Conservation (phyloP, 805 yeast genomes). For the Cyberlindnera bimundalis region DNA sequence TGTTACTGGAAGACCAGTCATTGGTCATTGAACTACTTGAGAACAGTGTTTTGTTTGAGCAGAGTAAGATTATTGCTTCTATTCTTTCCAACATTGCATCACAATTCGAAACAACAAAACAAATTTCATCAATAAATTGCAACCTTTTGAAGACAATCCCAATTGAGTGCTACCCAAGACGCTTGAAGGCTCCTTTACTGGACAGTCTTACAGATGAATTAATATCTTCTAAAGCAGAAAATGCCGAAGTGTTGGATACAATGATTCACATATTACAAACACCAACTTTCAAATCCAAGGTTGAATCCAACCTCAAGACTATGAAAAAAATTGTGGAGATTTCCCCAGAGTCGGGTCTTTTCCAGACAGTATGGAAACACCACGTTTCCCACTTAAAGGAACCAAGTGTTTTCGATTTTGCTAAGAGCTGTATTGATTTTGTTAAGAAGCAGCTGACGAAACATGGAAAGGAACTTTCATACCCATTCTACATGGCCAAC, state of each 20-base stretch:
- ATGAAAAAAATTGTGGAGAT: slow-evolving; percentile 24
- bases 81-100: slow-evolving; percentile 26
- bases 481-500: slow-evolving; percentile 16
- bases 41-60: slow-evolving; percentile 47
- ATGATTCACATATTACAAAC: slow-evolving; percentile 41
- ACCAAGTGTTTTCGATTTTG: slow-evolving; percentile 23
- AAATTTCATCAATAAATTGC: slow-evolving; percentile 3
- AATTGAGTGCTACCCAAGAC: slow-evolving; percentile 43
- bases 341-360: slow-evolving; percentile 26
- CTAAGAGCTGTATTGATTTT: slow-evolving; percentile 17
- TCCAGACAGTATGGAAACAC: slow-evolving; percentile 37
- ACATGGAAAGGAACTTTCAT: slow-evolving; percentile 9
- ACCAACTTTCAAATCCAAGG: slow-evolving; percentile 51
- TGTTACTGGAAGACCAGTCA: slow-evolving; percentile 22
- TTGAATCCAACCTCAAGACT: slow-evolving; percentile 42
- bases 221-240: slow-evolving; percentile 4
- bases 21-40: slow-evolving; percentile 28
- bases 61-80: slow-evolving; percentile 33
- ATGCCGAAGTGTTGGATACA: slow-evolving; percentile 15
- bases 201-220: slow-evolving; percentile 22
- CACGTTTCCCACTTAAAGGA: slow-evolving; percentile 40
- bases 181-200: slow-evolving; percentile 28
- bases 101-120: slow-evolving; percentile 5
- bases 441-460: slow-evolving; percentile 18
- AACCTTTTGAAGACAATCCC: slow-evolving; percentile 37